phyloP scores from a whole-genome alignment of 2,329 filamentous ascomycete genomes.

The Parastagonospora avenae region DNA sequence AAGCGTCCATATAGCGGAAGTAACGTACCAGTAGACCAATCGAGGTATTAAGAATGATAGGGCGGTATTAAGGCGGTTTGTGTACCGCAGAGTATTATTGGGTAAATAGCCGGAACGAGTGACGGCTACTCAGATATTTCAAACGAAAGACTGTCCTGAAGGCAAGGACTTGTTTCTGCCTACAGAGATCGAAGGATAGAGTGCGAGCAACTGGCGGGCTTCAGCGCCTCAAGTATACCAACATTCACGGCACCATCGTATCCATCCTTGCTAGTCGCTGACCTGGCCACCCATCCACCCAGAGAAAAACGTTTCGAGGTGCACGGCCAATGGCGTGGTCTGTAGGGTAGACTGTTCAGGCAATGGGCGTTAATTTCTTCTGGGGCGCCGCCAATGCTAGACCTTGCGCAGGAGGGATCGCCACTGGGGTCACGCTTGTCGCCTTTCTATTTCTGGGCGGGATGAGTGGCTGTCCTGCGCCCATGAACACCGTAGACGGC shows the following conservation, averaged over 20 bases:
- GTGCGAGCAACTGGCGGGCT: constrained; percentile 17
- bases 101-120: constrained; percentile 30
- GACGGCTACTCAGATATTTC: constrained; percentile 24
- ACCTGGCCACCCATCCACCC: constrained; percentile 2
- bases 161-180: constrained; percentile 33
- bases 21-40: constrained; percentile 12
- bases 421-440: constrained; percentile 22
- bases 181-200: constrained; percentile 25
- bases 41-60: background rate
- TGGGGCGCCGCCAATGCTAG: constrained; percentile 28
- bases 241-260: constrained; percentile 13
- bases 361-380: constrained; percentile 34
- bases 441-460: constrained; percentile 32
- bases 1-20: constrained; percentile 1
- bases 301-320: constrained; percentile 10
- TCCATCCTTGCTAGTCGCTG: constrained; percentile 18
- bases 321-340: constrained; percentile 19
- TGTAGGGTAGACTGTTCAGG: constrained; percentile 15
- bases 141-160: constrained; percentile 23
- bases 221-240: constrained; percentile 26
- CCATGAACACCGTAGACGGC: constrained; percentile 3
- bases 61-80: constrained; percentile 6
- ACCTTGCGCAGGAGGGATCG: constrained; percentile 23
- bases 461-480: constrained; percentile 20
- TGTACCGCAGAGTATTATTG: background rate